These are phyloP conservation scores for Phytopythium helicoides DNA, from an alignment of 352 stramenopile genomes.

Conservation along the genomic window DNA sequence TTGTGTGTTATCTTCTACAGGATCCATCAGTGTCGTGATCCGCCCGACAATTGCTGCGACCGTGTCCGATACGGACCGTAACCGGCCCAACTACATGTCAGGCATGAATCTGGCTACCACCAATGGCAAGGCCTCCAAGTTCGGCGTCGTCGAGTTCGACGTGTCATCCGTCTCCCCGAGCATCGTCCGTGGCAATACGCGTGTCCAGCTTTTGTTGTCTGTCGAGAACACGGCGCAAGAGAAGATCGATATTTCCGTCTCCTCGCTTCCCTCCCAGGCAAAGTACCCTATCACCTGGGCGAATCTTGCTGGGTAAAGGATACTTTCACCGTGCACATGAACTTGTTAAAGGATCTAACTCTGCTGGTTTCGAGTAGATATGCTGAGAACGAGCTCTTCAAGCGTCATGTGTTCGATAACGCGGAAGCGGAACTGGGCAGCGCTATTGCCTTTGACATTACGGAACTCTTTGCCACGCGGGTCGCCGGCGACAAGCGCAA, in stretches of 20 bases:
- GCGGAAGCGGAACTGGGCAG: slow-evolving; percentile 48
- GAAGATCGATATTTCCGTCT: slow-evolving; percentile 50
- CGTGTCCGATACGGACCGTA: slow-evolving; percentile 39
- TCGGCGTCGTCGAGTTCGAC: slow-evolving; percentile 73
- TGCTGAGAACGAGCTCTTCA: slow-evolving; percentile 13
- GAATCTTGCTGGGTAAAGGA: slow-evolving; percentile 36
- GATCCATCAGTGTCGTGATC: slow-evolving; percentile 48
- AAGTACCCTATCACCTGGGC: slow-evolving; percentile 70
- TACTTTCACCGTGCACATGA: neutral
- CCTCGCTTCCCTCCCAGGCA: slow-evolving; percentile 34
- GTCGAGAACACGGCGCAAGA: slow-evolving; percentile 52
- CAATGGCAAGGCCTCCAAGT: slow-evolving; percentile 40
- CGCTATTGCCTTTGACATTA: slow-evolving; percentile 79
- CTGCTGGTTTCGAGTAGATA: slow-evolving; percentile 12
- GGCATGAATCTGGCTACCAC: slow-evolving; percentile 45
- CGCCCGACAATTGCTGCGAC: slow-evolving; percentile 65
- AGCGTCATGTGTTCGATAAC: slow-evolving; percentile 46
- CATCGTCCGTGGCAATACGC: slow-evolving; percentile 59
- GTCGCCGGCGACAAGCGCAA: slow-evolving; percentile 41
- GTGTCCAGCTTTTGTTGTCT: slow-evolving; percentile 67
- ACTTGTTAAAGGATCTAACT: neutral
- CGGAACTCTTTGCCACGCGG: slow-evolving; percentile 59
- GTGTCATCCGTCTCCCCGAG: slow-evolving; percentile 61
- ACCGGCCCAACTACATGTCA: slow-evolving; percentile 47
- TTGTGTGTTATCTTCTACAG: neutral